These are phyloP conservation scores for Magnaporthiopsis poae DNA, from an alignment of 2,329 filamentous ascomycete species.

Conservation along the genomic window DNA sequence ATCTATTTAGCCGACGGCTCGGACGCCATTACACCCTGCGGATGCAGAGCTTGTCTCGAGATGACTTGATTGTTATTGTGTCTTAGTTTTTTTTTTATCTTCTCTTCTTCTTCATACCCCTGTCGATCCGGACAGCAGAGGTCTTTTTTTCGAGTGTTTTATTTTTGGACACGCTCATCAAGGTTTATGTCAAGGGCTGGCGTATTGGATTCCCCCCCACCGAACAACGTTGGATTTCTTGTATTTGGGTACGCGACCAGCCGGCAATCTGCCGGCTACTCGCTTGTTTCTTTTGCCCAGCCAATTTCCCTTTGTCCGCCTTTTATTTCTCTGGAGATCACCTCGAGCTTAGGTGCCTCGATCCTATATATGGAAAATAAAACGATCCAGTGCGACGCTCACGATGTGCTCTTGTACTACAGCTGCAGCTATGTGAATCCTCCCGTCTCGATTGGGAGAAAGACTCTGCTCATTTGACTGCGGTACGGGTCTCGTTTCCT, in stretches of 20 bases:
- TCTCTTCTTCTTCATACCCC: neutral
- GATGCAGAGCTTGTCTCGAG: neutral
- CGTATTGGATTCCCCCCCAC: neutral
- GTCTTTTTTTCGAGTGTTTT: neutral
- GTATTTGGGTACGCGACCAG: neutral
- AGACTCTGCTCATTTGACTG: neutral
- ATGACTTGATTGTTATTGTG: neutral
- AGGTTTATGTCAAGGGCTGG: neutral
- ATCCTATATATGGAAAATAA: neutral
- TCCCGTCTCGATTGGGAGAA: too few species aligned
- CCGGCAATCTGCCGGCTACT: neutral
- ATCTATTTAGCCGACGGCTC: neutral
- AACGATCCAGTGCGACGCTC: neutral
- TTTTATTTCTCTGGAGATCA: neutral
- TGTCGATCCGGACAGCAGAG: neutral
- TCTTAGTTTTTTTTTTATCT: neutral
- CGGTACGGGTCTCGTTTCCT: neutral
- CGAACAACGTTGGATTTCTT: neutral
- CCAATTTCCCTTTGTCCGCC: neutral
- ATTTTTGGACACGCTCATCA: neutral
- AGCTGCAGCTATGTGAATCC: too few species aligned
- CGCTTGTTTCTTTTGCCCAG: neutral
- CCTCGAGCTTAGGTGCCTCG: neutral
- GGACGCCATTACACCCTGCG: neutral
- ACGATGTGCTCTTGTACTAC: neutral